Conservation (phyloP, 257 asterid genomes). For the Solanum dulcamara region DNA sequence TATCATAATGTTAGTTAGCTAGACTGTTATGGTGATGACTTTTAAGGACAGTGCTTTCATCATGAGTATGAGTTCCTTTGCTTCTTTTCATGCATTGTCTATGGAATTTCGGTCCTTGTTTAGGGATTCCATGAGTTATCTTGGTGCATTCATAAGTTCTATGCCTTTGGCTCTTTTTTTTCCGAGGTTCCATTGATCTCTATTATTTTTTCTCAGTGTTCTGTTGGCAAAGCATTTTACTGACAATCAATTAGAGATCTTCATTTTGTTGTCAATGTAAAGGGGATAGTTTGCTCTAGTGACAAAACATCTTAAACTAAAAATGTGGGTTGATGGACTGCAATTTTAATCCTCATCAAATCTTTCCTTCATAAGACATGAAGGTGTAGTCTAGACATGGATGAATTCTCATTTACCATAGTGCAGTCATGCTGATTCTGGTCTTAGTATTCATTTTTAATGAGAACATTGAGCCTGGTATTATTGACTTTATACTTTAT, state of each 20-base stretch:
- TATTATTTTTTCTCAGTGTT: background rate
- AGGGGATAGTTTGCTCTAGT: background rate
- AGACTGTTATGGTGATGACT: background rate
- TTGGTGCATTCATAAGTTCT: background rate
- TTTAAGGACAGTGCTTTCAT: background rate
- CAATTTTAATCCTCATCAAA: background rate
- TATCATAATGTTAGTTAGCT: background rate
- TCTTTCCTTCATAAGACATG: background rate
- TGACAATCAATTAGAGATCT: background rate
- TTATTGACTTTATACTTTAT: background rate
- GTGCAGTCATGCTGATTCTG: background rate
- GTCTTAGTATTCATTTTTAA: background rate
- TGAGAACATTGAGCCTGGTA: background rate
- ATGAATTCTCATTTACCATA: background rate
- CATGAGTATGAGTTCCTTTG: background rate
- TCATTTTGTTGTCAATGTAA: background rate
- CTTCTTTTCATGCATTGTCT: background rate
- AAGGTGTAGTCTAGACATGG: background rate
- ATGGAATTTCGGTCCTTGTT: background rate
- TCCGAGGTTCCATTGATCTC: background rate
- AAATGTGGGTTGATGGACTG: background rate
- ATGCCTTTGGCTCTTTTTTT: background rate
- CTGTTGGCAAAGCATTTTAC: background rate
- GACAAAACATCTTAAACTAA: background rate
- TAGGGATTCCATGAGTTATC: background rate